Percentiles rank a stretch among this genome's conserved stretches.
Evolutionary conservation across 306 rosid species (phyloP).

Genomic region (Macrotyloma uniflorum): DNA sequence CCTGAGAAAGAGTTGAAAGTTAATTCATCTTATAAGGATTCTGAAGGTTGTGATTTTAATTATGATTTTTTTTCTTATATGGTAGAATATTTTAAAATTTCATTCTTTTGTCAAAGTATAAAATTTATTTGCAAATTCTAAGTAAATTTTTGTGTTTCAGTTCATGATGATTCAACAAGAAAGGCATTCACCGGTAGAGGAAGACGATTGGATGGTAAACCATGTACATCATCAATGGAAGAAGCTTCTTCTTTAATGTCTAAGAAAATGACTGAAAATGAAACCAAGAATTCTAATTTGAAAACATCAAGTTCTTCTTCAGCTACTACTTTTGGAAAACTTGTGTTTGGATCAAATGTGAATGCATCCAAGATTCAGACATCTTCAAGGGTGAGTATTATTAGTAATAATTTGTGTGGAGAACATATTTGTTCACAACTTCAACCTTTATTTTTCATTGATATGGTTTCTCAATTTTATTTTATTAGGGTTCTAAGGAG

Average conservation of each 20-base stretch:
- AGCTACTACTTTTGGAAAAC: constrained; percentile 50
- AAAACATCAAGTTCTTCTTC: constrained; percentile 4
- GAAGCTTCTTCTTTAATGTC: constrained; percentile 35
- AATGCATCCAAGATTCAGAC: constrained; percentile 15
- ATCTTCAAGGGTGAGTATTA: constrained; percentile 40
- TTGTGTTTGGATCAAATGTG: constrained; percentile 54
- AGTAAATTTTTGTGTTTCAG: constrained; percentile 31
- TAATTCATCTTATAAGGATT: constrained; percentile 13
- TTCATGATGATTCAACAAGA: constrained; percentile 43
- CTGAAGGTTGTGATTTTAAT: constrained; percentile 32
- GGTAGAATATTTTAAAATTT: background rate
- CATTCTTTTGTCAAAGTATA: background rate
- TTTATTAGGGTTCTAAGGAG: constrained; percentile 34
- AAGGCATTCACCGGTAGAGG: constrained; percentile 58
- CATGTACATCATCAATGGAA: constrained; percentile 40
- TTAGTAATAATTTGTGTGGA: background rate
- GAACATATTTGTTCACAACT: background rate
- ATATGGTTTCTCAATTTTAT: background rate
- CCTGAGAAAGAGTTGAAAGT: constrained; percentile 36
- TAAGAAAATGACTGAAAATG: no score
- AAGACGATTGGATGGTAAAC: constrained; percentile 56
- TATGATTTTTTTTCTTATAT: background rate
- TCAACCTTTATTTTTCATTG: background rate
- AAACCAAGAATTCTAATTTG: constrained; percentile 32
- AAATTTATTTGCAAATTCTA: background rate